phyloP scores from a whole-genome alignment of 148 eudicot species.

The Chenopodium suecicum region DNA sequence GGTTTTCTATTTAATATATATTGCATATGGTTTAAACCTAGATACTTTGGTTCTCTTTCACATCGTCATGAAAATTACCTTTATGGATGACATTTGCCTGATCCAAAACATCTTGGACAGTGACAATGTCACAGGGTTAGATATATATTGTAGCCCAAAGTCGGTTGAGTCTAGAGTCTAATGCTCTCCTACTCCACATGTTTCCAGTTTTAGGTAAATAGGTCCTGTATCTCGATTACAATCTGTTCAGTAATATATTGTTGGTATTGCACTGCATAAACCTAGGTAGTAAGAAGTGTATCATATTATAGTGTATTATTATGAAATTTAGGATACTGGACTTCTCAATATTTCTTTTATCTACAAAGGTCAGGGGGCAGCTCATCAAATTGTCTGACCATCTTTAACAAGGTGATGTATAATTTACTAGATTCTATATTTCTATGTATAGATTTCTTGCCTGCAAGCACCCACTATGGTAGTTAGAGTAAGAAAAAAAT shows the following conservation, averaged over 20 bases:
- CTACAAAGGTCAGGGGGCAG: neutral
- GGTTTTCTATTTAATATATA: neutral
- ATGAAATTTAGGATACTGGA: neutral
- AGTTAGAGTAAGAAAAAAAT: neutral
- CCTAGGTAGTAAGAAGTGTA: neutral
- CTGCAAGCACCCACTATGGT: neutral
- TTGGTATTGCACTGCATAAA: neutral
- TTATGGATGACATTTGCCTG: neutral
- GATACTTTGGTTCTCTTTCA: neutral
- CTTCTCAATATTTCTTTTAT: neutral
- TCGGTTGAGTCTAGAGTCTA: neutral
- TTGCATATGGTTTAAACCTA: neutral
- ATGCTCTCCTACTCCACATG: neutral
- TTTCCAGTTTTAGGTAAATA: neutral
- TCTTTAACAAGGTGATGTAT: neutral
- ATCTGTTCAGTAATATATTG: neutral
- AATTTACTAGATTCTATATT: neutral
- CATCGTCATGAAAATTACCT: neutral
- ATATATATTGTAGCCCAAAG: neutral
- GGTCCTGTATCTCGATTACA: neutral
- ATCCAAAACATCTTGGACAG: neutral
- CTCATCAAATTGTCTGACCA: neutral
- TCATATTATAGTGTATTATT: no score
- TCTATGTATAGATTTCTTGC: neutral
- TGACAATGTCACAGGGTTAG: neutral